Base-by-base conservation (phyloP, 768 basidiomycete species). In the Kwoniella europaea region DNA sequence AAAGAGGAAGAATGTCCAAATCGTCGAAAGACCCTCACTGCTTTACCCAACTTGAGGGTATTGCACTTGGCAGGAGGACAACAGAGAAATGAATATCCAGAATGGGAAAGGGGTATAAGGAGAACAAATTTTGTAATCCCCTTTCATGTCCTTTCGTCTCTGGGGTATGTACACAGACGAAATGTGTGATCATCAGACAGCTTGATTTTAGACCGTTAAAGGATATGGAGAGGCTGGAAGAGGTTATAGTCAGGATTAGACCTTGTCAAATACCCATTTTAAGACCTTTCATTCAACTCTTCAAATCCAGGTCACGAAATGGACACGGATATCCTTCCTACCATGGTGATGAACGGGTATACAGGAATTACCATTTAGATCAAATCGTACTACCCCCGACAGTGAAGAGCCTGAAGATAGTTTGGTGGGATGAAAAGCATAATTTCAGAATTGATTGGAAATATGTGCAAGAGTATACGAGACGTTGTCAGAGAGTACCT, bases 391-490 rank as follows among this genome's bases (percentile, higher is more conserved):
- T 60, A 5, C 55, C 41, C 52, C 24, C 10, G 27, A 20, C 22
- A 10, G 42, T 60, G 20, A 60, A 7, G 12, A 20, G 16, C 1
- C 1, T 67, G 0, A 54, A 59, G 12, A 18, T 67, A 20, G 44
- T 67, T 2, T 67, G 66, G 66, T 67, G 66, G 66, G 66, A 67
- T 44, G 66, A 67, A 29, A 54, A 50, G 12, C 66, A 67, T 53
- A 18, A 12, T 20, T 55, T 55, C 22, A 55, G 54, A 55, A 55
- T 55, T 55, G 54, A 55, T 55, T 55, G 54, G 54, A 55, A 55
- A 55, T n/a, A n/a, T 9, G 6, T 24, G 10, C 4, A 55, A 55
- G 54, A 55, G 20, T 24, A 55, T 55, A 5, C n/a, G 18, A 10
- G 24, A 22, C 24, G 22, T 24, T 20, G 24, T 20, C 3, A 2